Evolutionary conservation across 345 rosid species (phyloP).

Genomic region (Microthlaspi erraticum): DNA sequence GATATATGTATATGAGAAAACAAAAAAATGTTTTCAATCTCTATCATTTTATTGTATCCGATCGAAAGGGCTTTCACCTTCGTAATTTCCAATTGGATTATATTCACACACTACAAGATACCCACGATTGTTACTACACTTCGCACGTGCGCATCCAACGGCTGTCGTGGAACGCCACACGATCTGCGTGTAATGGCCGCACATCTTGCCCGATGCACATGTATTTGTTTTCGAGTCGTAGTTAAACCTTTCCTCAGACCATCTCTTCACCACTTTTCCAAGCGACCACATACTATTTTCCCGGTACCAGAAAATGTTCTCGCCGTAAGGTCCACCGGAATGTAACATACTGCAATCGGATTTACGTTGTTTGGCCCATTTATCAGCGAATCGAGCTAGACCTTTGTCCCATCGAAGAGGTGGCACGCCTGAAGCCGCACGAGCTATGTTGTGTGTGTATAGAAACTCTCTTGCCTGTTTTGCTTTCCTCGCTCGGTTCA

Average conservation of each 20-base stretch:
- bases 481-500: conserved; percentile 30
- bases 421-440: conserved; percentile 38
- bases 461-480: conserved; percentile 37
- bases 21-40: conserved; percentile 4
- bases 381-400: conserved; percentile 44
- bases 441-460: conserved; percentile 47
- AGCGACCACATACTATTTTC: conserved; percentile 43
- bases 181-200: conserved; percentile 65
- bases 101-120: conserved; percentile 48
- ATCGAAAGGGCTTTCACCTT: conserved; percentile 49
- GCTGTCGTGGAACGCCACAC: conserved; percentile 47
- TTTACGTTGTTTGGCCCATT: conserved; percentile 35
- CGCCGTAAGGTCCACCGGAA: conserved; percentile 52
- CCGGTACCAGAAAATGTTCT: conserved; percentile 58
- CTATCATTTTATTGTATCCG: not conserved
- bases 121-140: conserved; percentile 41
- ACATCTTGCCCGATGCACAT: conserved; percentile 43
- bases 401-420: conserved; percentile 46
- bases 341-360: conserved; percentile 53
- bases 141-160: conserved; percentile 51
- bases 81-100: conserved; percentile 55
- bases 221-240: conserved; percentile 31
- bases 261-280: conserved; percentile 41
- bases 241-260: conserved; percentile 48
- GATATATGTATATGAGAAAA: too few relatives aligned